Conservation (phyloP, 2,329 filamentous ascomycete species). For the Tolypocladium endophyticum region DNA sequence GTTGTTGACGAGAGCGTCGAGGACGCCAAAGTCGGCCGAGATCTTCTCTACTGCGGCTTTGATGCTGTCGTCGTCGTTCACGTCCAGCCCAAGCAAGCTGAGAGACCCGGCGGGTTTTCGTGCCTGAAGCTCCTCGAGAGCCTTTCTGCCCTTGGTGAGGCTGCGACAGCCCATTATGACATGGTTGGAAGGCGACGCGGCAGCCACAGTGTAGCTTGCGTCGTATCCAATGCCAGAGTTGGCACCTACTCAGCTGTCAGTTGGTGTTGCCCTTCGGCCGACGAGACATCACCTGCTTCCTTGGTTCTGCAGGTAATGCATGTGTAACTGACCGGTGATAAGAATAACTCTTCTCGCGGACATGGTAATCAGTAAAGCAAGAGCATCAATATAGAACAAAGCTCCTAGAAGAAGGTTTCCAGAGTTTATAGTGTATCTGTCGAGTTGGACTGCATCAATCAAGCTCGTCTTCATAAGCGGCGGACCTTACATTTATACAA, state of each 20-base stretch:
- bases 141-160: slow-evolving; percentile 23
- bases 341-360: slow-evolving; percentile 1
- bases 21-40: slow-evolving; percentile 29
- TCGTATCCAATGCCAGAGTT: slow-evolving; percentile 38
- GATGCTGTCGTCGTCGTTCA: slow-evolving; percentile 49
- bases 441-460: not conserved
- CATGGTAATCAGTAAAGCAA: not conserved
- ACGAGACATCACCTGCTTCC: not conserved
- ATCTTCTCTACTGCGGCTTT: slow-evolving; percentile 40
- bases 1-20: slow-evolving; percentile 49
- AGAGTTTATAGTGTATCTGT: not conserved
- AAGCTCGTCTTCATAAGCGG: not conserved
- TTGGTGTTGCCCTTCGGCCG: not conserved
- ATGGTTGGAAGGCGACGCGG: slow-evolving; percentile 25
- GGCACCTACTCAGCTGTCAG: slow-evolving; percentile 16
- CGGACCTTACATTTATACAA: not conserved
- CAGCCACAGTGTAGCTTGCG: slow-evolving; percentile 19
- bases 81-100: slow-evolving; percentile 45
- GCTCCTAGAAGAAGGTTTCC: not conserved
- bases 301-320: not conserved
- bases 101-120: slow-evolving; percentile 42
- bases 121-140: slow-evolving; percentile 17
- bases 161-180: slow-evolving; percentile 26
- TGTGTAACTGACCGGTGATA: slow-evolving; percentile 15
- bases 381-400: too few species aligned